Evolutionary conservation across 2,329 filamentous ascomycete species (phyloP), one percentile per base, ranked within the genome.

Genomic region (Curvularia eragrostidis): DNA sequence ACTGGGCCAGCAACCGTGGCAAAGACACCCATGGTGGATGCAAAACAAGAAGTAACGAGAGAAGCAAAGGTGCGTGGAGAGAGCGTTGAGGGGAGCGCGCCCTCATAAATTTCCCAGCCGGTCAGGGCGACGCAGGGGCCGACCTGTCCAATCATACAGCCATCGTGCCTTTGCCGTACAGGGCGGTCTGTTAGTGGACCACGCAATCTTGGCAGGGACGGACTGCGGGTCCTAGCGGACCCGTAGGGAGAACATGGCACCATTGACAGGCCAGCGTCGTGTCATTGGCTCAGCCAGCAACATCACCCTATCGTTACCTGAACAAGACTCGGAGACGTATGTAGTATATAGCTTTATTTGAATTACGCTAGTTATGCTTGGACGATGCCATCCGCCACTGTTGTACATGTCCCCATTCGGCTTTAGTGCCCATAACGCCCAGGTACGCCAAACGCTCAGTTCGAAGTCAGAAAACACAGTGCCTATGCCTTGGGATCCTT

Each of bases 11-110:
- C 72, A 57, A 84, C 65, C 43, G 77, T 73, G 47, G 82, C 74
- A 65, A 85, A 78, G 56, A 85, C 68, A 63, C 83, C 84, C 84
- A 86, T 86, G 62, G 56, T 74, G 34, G 34, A 36, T 36, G 66
- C 52, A 50, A 51, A 53, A 48, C 55, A 56, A 36, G 47, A 54
- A 51, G 50, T 28, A 52, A 48, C 52, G 36, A 42, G 39, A 47
- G n/a, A 28, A 50, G 46, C 32, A 10, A 28, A 55, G 23, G 23
- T 15, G 46, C 18, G 41, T 34, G 54, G 55, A 55, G 38, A 54
- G 50, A 54, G 47, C 55, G 59, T 59, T 62, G 61, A 59, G 59
- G 60, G 54, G 63, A 18, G 54, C 56, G 63, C 49, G 61, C 55
- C 48, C 65, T 58, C 59, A 66, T 70, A 70, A 73, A 72, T 71